Evolutionary conservation across 768 basidiomycete genomes (phyloP).

Genomic region (Mycena vitilis): DNA sequence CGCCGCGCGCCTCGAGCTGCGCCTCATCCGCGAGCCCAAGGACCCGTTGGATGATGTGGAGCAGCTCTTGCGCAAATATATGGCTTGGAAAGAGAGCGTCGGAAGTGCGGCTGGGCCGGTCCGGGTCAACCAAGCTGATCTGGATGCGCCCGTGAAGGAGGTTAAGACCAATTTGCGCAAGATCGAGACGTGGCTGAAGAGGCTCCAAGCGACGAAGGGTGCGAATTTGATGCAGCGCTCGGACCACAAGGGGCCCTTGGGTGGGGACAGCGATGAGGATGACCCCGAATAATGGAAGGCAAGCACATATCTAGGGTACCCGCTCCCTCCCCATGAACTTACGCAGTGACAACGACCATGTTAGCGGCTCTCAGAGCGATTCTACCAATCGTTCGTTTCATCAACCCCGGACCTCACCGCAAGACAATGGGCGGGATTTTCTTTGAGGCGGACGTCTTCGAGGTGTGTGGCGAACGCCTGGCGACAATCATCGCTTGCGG

Average conservation of each 20-base stretch:
- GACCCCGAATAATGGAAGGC: neutral
- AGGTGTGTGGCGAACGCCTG: too few relatives aligned
- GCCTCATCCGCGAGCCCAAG: slow-evolving; percentile 18
- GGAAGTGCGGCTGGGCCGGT: neutral
- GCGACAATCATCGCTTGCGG: too few relatives aligned
- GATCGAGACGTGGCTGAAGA: slow-evolving; percentile 28
- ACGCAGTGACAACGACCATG: too few relatives aligned
- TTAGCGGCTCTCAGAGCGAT: too few relatives aligned
- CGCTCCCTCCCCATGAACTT: too few relatives aligned
- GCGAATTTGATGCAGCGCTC: slow-evolving; percentile 5
- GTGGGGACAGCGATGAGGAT: neutral
- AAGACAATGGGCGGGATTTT: too few relatives aligned
- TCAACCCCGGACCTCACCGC: too few relatives aligned
- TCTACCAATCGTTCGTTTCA: too few relatives aligned
- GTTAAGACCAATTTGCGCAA: neutral
- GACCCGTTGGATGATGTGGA: slow-evolving; percentile 8
- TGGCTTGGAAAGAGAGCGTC: neutral
- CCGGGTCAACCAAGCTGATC: neutral
- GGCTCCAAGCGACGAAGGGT: slow-evolving; percentile 11
- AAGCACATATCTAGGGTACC: too few relatives aligned
- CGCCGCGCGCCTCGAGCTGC: slow-evolving; percentile 21
- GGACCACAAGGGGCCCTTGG: neutral
- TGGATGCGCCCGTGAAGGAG: neutral
- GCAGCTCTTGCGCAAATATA: slow-evolving; percentile 8
- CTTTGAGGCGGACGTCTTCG: too few relatives aligned